Conservation (phyloP, 768 basidiomycete species). For the Serendipita vermifera region DNA sequence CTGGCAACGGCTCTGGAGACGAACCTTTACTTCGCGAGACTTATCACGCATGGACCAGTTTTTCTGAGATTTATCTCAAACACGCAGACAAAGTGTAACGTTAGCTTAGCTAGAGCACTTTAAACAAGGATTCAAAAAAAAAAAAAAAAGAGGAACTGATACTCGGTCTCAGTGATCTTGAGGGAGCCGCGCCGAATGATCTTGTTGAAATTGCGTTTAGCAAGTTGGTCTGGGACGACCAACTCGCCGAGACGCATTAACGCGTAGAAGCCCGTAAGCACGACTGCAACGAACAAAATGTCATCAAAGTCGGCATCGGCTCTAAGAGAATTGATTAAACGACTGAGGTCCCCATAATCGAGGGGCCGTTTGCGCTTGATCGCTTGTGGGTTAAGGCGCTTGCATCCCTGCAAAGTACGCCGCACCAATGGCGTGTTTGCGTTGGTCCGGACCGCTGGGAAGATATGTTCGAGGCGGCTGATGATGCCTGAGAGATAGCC, state of each 20-base stretch:
- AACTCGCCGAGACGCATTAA: conserved; percentile 24
- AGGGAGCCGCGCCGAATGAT: conserved; percentile 15
- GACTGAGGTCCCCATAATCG: conserved; percentile 12
- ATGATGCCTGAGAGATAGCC: conserved; percentile 30
- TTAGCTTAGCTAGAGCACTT: too few relatives aligned
- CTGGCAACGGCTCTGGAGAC: too few relatives aligned
- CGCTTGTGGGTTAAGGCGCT: conserved; percentile 15
- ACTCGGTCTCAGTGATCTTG: neutral
- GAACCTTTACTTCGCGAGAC: too few relatives aligned
- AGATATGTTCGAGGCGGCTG: conserved; percentile 23
- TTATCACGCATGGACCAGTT: too few relatives aligned
- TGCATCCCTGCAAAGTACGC: conserved; percentile 24
- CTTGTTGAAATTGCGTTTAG: conserved; percentile 17
- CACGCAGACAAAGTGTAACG: too few relatives aligned
- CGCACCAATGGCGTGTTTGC: conserved; percentile 20
- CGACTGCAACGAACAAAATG: conserved; percentile 21
- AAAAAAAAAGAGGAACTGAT: too few relatives aligned
- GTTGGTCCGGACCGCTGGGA: conserved; percentile 20
- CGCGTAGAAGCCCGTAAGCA: conserved; percentile 19
- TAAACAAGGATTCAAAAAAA: too few relatives aligned
- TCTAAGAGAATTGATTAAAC: conserved; percentile 17
- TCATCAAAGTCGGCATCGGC: conserved; percentile 20
- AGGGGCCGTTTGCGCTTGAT: conserved; percentile 23
- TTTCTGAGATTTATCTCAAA: too few relatives aligned
- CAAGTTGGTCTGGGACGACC: conserved; percentile 15